Conservation (phyloP, 2,329 filamentous ascomycete species). For the Grosmannia serpens region DNA sequence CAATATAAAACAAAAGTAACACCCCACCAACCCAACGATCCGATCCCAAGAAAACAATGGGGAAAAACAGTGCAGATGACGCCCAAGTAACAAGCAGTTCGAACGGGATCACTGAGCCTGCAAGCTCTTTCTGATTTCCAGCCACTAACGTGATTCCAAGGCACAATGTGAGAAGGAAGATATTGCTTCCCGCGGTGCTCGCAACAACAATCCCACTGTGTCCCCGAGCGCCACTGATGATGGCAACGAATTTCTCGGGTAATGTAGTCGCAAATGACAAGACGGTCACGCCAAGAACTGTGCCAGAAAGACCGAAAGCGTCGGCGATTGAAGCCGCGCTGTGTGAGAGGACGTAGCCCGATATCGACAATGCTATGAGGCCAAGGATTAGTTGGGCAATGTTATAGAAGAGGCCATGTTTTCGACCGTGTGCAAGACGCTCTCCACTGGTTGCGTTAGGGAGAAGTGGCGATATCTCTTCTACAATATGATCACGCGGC, state of each 20-base stretch:
- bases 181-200: background rate
- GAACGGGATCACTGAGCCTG: background rate
- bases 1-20: background rate
- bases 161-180: background rate
- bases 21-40: background rate
- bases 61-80: background rate
- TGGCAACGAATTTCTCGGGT: background rate
- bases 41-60: background rate
- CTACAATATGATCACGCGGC: background rate
- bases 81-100: background rate
- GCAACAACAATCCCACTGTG: background rate
- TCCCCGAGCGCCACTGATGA: background rate
- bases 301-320: background rate
- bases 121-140: background rate
- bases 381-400: background rate
- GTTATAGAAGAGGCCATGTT: background rate
- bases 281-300: background rate
- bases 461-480: background rate
- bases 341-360: background rate
- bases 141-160: background rate
- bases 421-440: background rate
- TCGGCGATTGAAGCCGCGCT: background rate
- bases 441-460: background rate
- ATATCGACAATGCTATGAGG: background rate
- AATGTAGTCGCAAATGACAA: background rate